Base-by-base conservation (phyloP, 352 stramenopile species). In the Pythium chondricola region DNA sequence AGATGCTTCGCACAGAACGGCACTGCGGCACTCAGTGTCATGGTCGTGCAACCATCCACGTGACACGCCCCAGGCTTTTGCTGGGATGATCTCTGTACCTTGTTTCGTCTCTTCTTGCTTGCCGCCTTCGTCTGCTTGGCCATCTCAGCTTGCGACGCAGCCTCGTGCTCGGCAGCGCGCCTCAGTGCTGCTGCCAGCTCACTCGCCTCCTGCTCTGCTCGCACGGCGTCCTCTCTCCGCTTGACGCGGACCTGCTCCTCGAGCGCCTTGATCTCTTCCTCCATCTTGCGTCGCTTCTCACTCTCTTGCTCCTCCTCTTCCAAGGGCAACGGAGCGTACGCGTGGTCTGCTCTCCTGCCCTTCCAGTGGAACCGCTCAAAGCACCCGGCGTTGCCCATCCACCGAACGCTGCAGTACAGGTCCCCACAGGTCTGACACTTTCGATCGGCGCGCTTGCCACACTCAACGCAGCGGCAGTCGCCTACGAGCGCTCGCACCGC, bases 321-420 rank as follows among this genome's bases (percentile, higher is more conserved):
- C 5, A 29, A 21, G 14, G 63, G 46, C 4, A 82, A 42, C 4
- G 61, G 43, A 57, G 54, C 24, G 45, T 52, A 83, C n/a, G 58
- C 58, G 55, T 89, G 81, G 46, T 83, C 65, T 3, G 67, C 66
- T 27, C 81, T 75, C 48, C 77, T 80, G 29, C 78, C 81, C 26
- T 85, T 88, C 29, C 46, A 61, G 47, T 93, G 81, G 56, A 89
- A 93, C 22, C 70, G 63, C 61, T 93, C 78, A 54, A 93, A 93
- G 56, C 81, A 93, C 11, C 79, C 81, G 6, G 79, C 56, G 55
- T 93, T 86, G 29, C 81, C 81, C 75, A 90, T 90, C 78, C 82
- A 89, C 17, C 74, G 75, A 17, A 83, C 78, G 43, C 82, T 93
- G 57, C 80, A 93, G 57, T 93, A 93, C 14, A 67, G 64, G 45